Evolutionary conservation across 1,284 basidiomycete species (phyloP).

Genomic region (Irpex sp.): DNA sequence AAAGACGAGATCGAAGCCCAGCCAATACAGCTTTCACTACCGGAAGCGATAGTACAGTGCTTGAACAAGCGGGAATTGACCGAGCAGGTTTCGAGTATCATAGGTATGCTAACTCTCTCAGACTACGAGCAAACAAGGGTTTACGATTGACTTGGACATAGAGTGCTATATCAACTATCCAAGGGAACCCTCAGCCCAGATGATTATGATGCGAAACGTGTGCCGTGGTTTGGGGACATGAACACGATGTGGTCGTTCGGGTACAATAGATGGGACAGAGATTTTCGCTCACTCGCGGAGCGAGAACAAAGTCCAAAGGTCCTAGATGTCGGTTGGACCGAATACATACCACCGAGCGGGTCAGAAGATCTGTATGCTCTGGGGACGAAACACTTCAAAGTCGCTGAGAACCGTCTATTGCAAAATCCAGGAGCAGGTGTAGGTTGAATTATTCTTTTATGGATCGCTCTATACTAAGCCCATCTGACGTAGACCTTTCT

Average conservation of each 20-base stretch:
- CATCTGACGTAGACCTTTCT: constrained; percentile 17
- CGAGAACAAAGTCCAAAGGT: constrained; percentile 25
- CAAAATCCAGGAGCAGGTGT: constrained; percentile 19
- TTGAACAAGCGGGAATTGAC: constrained; percentile 13
- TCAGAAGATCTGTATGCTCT: constrained; percentile 14
- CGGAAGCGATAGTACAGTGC: constrained; percentile 2
- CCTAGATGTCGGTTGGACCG: constrained; percentile 30
- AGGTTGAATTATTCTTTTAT: constrained; percentile 14
- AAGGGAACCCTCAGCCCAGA: constrained; percentile 12
- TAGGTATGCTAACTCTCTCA: constrained; percentile 21
- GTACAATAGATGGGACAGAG: constrained; percentile 27
- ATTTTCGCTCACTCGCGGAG: constrained; percentile 18
- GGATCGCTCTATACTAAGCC: not conserved
- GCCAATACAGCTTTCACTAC: constrained; percentile 28
- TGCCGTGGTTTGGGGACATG: constrained; percentile 17
- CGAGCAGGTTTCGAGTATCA: constrained; percentile 32
- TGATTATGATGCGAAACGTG: constrained; percentile 20
- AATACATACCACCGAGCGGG: constrained; percentile 18
- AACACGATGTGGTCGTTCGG: constrained; percentile 25
- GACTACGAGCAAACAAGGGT: constrained; percentile 10
- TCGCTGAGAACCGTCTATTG: constrained; percentile 23
- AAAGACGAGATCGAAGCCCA: constrained; percentile 22
- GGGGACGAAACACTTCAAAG: constrained; percentile 20
- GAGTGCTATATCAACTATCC: constrained; percentile 18
- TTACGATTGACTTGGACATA: not conserved